A percentile compares a stretch with the other conserved stretches of the same genome.
phyloP scores from a whole-genome alignment of 129 eudicot genomes.

The Centella asiatica region DNA sequence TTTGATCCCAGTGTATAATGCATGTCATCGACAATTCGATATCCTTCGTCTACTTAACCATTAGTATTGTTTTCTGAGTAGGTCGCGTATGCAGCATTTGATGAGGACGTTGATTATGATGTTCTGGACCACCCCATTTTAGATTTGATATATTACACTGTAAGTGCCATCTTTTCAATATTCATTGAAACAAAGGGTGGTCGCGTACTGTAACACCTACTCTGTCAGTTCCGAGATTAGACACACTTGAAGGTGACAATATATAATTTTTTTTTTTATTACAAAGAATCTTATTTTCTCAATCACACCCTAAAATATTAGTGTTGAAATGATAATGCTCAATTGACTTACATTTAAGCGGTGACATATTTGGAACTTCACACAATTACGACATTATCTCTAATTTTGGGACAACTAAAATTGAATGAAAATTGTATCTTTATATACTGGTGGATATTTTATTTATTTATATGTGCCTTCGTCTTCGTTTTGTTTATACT shows the following conservation, averaged over 20 bases:
- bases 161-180: conserved; percentile 13
- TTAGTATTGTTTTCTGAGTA: conserved; percentile 10
- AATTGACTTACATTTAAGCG: too few relatives aligned
- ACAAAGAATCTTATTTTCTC: too few relatives aligned
- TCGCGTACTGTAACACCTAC: not conserved
- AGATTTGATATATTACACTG: conserved; percentile 62
- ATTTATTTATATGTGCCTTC: not conserved
- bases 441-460: not conserved
- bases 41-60: not conserved
- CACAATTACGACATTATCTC: too few relatives aligned
- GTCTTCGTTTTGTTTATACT: too few relatives aligned
- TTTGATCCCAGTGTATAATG: not conserved
- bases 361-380: too few relatives aligned
- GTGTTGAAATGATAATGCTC: too few relatives aligned
- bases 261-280: too few relatives aligned
- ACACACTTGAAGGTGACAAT: too few relatives aligned
- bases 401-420: too few relatives aligned
- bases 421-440: not conserved
- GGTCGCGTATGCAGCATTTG: conserved; percentile 58
- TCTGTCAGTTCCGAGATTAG: not conserved
- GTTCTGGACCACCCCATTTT: conserved; percentile 65
- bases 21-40: not conserved
- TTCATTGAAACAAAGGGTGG: not conserved
- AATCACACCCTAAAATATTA: too few relatives aligned
- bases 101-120: conserved; percentile 51